Evolutionary conservation across 1,139 yeast genomes (phyloP).

Genomic region (Debaryomyces subglobosus): DNA sequence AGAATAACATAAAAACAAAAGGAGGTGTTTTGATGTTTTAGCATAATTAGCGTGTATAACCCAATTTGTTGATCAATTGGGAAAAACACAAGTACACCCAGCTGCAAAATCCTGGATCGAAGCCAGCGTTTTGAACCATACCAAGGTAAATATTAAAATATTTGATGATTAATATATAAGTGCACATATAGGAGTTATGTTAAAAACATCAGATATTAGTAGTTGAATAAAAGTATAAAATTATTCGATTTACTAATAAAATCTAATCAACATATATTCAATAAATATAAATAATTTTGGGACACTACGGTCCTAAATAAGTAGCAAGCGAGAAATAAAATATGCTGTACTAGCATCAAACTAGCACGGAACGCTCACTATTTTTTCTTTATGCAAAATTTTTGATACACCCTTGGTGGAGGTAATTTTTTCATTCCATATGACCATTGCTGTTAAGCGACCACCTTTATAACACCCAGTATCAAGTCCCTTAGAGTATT

Average conservation of each 20-base stretch:
- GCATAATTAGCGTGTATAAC: background rate
- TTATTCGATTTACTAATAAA: background rate
- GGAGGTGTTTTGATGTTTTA: conserved; percentile 11
- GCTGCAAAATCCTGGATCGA: background rate
- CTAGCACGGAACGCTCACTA: conserved; percentile 27
- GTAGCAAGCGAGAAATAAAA: background rate
- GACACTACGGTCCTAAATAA: background rate
- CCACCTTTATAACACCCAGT: conserved; percentile 82
- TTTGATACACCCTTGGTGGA: conserved; percentile 17
- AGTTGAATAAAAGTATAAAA: background rate
- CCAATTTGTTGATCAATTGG: conserved; percentile 4
- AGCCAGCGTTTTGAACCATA: background rate
- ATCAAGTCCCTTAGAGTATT: conserved; percentile 79
- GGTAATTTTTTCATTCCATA: conserved; percentile 32
- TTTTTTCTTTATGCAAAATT: conserved; percentile 27
- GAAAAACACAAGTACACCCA: conserved; percentile 6
- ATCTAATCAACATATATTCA: background rate
- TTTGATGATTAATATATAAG: background rate
- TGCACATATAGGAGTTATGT: background rate
- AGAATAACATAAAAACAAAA: conserved; percentile 1
- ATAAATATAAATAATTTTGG: background rate
- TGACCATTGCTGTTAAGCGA: conserved; percentile 63
- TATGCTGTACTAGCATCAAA: background rate
- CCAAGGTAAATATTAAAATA: background rate
- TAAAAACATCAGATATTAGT: background rate